Percentiles rank a stretch among this genome's conserved stretches.
Evolutionary conservation across 768 basidiomycete species (phyloP).

Genomic region (Leucosporidium yakuticum): DNA sequence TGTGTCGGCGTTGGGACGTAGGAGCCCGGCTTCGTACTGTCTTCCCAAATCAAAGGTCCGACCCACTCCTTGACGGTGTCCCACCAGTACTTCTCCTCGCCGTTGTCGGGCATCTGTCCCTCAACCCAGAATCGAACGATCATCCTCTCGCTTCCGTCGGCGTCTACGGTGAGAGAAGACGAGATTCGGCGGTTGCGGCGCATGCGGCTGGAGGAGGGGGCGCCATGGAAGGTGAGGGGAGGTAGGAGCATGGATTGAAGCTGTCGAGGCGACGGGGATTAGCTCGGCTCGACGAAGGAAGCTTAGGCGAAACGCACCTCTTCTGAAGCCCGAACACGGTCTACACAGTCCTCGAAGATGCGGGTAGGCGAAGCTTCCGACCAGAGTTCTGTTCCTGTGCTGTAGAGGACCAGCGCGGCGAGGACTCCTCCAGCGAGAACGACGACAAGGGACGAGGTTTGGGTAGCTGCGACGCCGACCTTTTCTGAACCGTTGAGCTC

Average conservation of each 20-base stretch:
- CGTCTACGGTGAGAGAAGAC: conserved; percentile 14
- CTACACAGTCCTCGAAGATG: conserved; percentile 31
- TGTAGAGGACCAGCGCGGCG: conserved; percentile 15
- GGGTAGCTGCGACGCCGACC: conserved; percentile 10
- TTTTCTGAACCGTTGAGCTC: conserved; percentile 4
- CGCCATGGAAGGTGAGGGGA: conserved; percentile 26
- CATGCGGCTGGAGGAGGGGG: conserved; percentile 4
- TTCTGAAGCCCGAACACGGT: conserved; percentile 14
- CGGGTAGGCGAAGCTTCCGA: conserved; percentile 26
- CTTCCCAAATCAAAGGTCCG: conserved; percentile 28
- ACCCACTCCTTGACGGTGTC: conserved; percentile 29
- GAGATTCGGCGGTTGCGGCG: conserved; percentile 24
- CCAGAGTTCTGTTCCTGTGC: conserved; percentile 25
- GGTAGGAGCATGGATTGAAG: conserved; percentile 17
- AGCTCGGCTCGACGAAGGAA: not conserved
- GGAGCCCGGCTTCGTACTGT: conserved; percentile 13
- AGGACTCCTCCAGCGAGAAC: conserved; percentile 21
- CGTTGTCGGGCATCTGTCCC: conserved; percentile 12
- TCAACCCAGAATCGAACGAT: conserved; percentile 34
- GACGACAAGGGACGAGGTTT: conserved; percentile 20
- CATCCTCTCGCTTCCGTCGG: conserved; percentile 24
- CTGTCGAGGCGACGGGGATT: not conserved
- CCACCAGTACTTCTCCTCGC: conserved; percentile 13
- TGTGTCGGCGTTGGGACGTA: not conserved
- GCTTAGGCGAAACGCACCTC: conserved; percentile 9